Percentiles rank a stretch among this genome's conserved stretches.
Evolutionary conservation across 2,329 filamentous ascomycete species (phyloP).

Genomic region (Rhynchosporium graminicola): DNA sequence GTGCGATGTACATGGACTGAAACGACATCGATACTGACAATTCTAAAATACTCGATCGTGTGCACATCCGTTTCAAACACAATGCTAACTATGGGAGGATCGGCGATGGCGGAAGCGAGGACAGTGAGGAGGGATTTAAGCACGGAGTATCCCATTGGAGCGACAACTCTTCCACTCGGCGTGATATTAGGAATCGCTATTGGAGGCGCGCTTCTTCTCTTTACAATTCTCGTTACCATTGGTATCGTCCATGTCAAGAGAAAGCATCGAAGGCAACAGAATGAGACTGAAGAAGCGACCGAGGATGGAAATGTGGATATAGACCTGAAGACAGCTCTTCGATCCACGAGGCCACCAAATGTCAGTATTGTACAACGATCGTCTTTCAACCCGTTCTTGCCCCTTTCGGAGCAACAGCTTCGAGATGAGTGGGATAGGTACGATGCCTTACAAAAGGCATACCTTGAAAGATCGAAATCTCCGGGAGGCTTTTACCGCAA

Average conservation of each 20-base stretch:
- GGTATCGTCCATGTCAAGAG: slow-evolving; percentile 22
- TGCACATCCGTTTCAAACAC: not conserved
- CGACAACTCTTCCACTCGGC: slow-evolving; percentile 20
- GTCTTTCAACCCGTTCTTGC: slow-evolving; percentile 21
- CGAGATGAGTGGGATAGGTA: slow-evolving; percentile 17
- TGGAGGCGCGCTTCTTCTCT: slow-evolving; percentile 23
- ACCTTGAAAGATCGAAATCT: slow-evolving; percentile 24
- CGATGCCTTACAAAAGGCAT: slow-evolving; percentile 17
- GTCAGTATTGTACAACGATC: slow-evolving; percentile 12
- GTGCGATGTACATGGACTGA: not conserved
- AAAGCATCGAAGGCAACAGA: slow-evolving; percentile 22
- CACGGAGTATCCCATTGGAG: slow-evolving; percentile 16
- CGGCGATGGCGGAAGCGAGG: not conserved
- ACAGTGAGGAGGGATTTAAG: not conserved
- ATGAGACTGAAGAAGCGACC: slow-evolving; percentile 10
- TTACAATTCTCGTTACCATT: slow-evolving; percentile 14
- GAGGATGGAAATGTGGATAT: slow-evolving; percentile 30
- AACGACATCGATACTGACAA: too few species aligned
- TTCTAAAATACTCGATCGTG: not conserved
- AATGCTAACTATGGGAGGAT: slow-evolving; percentile 2
- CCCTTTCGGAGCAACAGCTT: slow-evolving; percentile 11
- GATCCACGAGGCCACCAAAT: slow-evolving; percentile 22
- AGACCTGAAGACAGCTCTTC: slow-evolving; percentile 26
- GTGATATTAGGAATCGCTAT: slow-evolving; percentile 30
- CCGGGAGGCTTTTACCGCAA: slow-evolving; percentile 25